phyloP scores from a whole-genome alignment of 495 filamentous ascomycete species.

The Hypoxylon lienhwacheense region DNA sequence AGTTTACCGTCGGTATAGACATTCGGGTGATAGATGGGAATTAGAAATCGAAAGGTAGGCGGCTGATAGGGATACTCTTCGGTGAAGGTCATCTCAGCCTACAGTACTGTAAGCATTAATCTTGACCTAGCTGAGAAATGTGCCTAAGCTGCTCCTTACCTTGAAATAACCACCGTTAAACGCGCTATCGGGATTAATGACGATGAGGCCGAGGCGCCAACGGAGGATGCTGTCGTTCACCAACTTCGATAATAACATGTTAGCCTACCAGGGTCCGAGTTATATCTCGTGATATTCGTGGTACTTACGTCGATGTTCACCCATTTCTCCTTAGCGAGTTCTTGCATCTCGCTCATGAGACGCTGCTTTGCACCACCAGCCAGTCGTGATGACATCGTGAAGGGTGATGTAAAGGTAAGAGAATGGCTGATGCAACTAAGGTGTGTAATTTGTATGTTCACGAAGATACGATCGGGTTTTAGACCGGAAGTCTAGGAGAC shows the following conservation, averaged over 20 bases:
- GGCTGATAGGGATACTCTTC: constrained; percentile 88
- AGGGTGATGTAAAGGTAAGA: neutral
- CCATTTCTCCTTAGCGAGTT: constrained; percentile 85
- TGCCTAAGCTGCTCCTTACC: constrained; percentile 36
- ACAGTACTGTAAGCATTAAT: constrained; percentile 12
- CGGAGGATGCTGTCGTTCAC: constrained; percentile 75
- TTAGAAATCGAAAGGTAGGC: constrained; percentile 86
- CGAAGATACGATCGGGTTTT: constrained; percentile 6
- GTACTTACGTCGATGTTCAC: constrained; percentile 74
- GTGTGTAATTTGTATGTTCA: constrained; percentile 17
- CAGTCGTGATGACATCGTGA: constrained; percentile 31
- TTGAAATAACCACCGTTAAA: constrained; percentile 95
- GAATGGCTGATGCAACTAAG: constrained; percentile 6
- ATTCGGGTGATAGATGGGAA: constrained; percentile 86
- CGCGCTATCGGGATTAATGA: constrained; percentile 85
- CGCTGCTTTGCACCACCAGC: constrained; percentile 68
- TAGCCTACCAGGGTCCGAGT: neutral
- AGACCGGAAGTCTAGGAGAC: too few species aligned
- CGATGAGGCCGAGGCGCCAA: constrained; percentile 87
- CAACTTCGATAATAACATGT: constrained; percentile 50
- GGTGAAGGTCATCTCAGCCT: constrained; percentile 83
- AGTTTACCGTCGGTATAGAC: constrained; percentile 87
- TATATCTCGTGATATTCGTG: neutral
- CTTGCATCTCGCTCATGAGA: constrained; percentile 86
- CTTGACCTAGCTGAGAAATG: neutral